Evolutionary conservation across 78 protist species (phyloP), one percentile per base, ranked within the genome.

Genomic region (Chrysochromulina parva): DNA sequence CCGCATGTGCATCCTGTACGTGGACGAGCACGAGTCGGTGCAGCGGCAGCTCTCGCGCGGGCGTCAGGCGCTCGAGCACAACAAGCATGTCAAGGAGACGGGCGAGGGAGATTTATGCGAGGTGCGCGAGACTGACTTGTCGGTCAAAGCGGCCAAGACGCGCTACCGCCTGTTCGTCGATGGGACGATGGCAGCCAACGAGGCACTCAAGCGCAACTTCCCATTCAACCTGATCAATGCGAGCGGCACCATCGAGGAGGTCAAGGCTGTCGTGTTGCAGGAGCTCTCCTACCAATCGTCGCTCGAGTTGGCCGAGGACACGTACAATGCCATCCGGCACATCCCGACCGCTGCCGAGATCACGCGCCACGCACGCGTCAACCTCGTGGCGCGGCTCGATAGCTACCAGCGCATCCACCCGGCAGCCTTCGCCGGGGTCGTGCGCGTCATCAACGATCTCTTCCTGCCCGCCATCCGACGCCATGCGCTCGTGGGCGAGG

Each of bases 1-100:
- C 52, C 80, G 80, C 14, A 71, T 71, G 80, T 71, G 80, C 80
- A 71, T 71, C 52, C 80, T 71, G 80, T 71, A 38, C 17, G 80
- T 71, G 3, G 80, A 71, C 52, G 80, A 71, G 80, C 80, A 26
- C 80, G 16, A 3, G 14, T 38, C 53, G 14, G 14, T 71, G 2
- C n/a, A 71, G 52, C 38, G 80, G 80, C 80, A 71, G 52, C 80
- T 71, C 52, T 28, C 52, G 52, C 80, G 80, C 13, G 80, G 80
- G 80, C 3, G 52, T 22, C 52, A 71, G 14, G 80, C 80, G 53
- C 5, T 38, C 14, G 80, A 71, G 52, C 80, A 71, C 52, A 71
- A 71, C 80, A 71, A 38, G 80, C 38, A 3, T 14, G 80, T 71
- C 53, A 52, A 17, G 52, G 53, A 71, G 80, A 71, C 38, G 2